A percentile compares a stretch with the other conserved stretches of the same genome.
phyloP scores from a whole-genome alignment of 2,329 filamentous ascomycete species.

The Diaporthe citriasiana region DNA sequence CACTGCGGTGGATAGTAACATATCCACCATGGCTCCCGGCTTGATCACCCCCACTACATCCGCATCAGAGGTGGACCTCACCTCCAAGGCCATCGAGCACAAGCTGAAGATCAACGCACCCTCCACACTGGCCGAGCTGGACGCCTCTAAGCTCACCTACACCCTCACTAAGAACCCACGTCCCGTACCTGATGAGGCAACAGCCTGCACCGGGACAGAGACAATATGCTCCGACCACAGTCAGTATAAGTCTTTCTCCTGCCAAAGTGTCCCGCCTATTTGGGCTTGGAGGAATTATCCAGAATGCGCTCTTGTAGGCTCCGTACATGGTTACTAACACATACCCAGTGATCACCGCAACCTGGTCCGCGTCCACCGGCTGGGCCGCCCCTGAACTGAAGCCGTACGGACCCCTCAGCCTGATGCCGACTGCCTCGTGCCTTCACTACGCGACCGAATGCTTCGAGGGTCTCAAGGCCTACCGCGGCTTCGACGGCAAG shows the following conservation, averaged over 20 bases:
- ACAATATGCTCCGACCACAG: constrained; percentile 85
- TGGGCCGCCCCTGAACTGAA: constrained; percentile 82
- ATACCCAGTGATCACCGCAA: constrained; percentile 77
- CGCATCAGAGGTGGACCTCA: constrained; percentile 65
- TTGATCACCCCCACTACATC: constrained; percentile 49
- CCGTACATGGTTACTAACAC: not conserved
- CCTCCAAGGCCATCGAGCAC: constrained; percentile 65
- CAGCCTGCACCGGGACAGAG: constrained; percentile 62
- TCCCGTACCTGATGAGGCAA: constrained; percentile 65
- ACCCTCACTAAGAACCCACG: constrained; percentile 65
- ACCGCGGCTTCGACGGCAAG: constrained; percentile 81
- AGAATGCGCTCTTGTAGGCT: not conserved
- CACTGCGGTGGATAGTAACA: not conserved
- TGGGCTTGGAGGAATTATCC: not conserved
- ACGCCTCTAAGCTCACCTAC: constrained; percentile 73
- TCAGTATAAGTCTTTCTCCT: not conserved
- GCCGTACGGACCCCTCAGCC: constrained; percentile 81
- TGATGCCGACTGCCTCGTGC: constrained; percentile 85
- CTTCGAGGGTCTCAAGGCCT: constrained; percentile 88
- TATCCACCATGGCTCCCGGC: constrained; percentile 48
- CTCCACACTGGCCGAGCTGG: constrained; percentile 64
- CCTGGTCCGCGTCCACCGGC: constrained; percentile 75
- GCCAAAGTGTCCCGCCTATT: not conserved
- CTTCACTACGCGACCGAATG: constrained; percentile 94
- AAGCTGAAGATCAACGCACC: constrained; percentile 56